phyloP scores from a whole-genome alignment of 1,139 yeast species.

The Suhomyces yuchorum region DNA sequence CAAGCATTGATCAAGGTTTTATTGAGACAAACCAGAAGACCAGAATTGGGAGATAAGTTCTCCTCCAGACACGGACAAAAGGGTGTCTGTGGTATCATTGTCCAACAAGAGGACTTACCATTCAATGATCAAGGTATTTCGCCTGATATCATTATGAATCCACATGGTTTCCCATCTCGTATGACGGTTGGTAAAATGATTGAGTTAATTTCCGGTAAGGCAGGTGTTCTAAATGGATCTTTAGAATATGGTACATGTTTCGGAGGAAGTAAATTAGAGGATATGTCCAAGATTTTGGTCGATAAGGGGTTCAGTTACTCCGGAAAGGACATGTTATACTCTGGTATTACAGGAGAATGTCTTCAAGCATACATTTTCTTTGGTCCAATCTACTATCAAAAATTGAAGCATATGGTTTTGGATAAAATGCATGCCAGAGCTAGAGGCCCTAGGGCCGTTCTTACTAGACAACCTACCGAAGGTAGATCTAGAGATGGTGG shows the following conservation, averaged over 20 bases:
- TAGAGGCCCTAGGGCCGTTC: conserved; percentile 97
- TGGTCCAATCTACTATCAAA: conserved; percentile 97
- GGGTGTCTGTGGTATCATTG: conserved; percentile 98
- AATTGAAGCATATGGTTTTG: conserved; percentile 97
- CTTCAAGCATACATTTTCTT: conserved; percentile 96
- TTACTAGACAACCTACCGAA: conserved; percentile 98
- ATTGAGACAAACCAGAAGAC: conserved; percentile 93
- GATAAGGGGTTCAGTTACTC: conserved; percentile 92
- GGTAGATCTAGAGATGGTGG: conserved; percentile 99
- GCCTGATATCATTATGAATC: conserved; percentile 97
- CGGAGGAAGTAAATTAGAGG: conserved; percentile 94
- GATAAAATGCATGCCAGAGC: conserved; percentile 99
- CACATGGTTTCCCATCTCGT: conserved; percentile 99
- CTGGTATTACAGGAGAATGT: conserved; percentile 98
- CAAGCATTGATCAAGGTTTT: conserved; percentile 92
- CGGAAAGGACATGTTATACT: conserved; percentile 96
- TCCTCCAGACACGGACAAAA: conserved; percentile 98
- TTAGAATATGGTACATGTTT: conserved; percentile 97
- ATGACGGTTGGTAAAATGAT: conserved; percentile 99
- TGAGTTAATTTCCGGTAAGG: conserved; percentile 93
- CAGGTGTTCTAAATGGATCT: conserved; percentile 91
- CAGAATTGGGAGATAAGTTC: conserved; percentile 96
- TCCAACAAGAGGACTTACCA: conserved; percentile 94
- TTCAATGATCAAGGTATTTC: conserved; percentile 86
- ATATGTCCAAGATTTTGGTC: conserved; percentile 90